Evolutionary conservation across 352 stramenopile species (phyloP).

Genomic region (Phytophthora litchii): DNA sequence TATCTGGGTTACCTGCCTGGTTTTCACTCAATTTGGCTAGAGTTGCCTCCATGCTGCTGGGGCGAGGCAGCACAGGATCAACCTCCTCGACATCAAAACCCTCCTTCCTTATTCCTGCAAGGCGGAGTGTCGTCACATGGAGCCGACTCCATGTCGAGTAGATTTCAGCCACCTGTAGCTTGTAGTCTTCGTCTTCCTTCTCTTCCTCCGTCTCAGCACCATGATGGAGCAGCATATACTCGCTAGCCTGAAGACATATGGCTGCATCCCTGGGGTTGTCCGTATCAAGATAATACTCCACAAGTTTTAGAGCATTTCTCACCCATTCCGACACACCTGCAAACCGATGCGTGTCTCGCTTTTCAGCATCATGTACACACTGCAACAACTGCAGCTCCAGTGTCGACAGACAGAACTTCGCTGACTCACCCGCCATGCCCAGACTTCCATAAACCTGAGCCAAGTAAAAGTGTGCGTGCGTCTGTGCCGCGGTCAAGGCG

Average conservation of each 20-base stretch:
- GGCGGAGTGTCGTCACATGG: constrained; percentile 52
- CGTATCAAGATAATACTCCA: constrained; percentile 65
- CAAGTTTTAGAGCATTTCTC: constrained; percentile 57
- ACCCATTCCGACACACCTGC: constrained; percentile 56
- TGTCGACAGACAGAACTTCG: constrained; percentile 66
- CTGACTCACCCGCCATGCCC: constrained; percentile 52
- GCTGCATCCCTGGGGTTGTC: constrained; percentile 52
- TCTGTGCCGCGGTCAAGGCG: constrained; percentile 30
- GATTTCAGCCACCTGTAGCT: constrained; percentile 46
- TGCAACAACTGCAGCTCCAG: constrained; percentile 60
- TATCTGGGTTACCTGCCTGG: background rate
- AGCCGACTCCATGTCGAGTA: constrained; percentile 57
- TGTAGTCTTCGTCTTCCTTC: constrained; percentile 30
- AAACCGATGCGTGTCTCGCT: constrained; percentile 8
- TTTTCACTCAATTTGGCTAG: constrained; percentile 17
- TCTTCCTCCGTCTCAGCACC: constrained; percentile 8
- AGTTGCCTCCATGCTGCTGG: constrained; percentile 36
- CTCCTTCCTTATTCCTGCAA: constrained; percentile 40
- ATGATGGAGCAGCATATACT: constrained; percentile 45
- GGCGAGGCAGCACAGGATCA: constrained; percentile 18
- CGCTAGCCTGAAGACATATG: constrained; percentile 50
- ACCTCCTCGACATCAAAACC: constrained; percentile 11
- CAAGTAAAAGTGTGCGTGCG: constrained; percentile 73
- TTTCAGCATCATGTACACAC: constrained; percentile 10
- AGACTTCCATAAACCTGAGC: constrained; percentile 71